A percentile compares a stretch with the other conserved stretches of the same genome.
Evolutionary conservation across 2,329 filamentous ascomycete genomes (phyloP).

Genomic region (Phoma sp.): DNA sequence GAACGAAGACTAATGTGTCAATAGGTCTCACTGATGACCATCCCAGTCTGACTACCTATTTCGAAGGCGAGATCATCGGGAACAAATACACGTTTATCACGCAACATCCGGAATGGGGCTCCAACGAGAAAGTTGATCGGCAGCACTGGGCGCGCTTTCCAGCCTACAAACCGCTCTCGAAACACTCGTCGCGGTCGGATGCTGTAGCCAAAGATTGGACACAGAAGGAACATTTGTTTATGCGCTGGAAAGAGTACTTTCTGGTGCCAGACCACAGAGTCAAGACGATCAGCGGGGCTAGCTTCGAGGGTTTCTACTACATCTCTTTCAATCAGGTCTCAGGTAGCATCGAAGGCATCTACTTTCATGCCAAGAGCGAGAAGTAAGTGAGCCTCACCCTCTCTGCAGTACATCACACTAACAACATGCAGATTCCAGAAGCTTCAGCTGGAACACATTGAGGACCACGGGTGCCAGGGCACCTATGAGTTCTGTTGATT

Average conservation of each 20-base stretch:
- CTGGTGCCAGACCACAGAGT: conserved; percentile 94
- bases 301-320: conserved; percentile 98
- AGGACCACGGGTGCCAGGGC: conserved; percentile 81
- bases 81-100: conserved; percentile 94
- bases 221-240: conserved; percentile 89
- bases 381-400: conserved; percentile 67
- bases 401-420: conserved; percentile 12
- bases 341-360: conserved; percentile 89
- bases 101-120: conserved; percentile 87
- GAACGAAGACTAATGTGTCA: conserved; percentile 22
- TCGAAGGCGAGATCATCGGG: conserved; percentile 97
- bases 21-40: conserved; percentile 92
- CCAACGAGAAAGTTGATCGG: conserved; percentile 87
- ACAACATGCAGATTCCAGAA: conserved; percentile 77
- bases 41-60: conserved; percentile 96
- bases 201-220: conserved; percentile 71
- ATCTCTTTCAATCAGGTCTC: conserved; percentile 96
- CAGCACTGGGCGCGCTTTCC: conserved; percentile 92
- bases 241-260: conserved; percentile 99
- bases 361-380: conserved; percentile 97
- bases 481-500: conserved; percentile 86
- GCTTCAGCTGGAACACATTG: conserved; percentile 86
- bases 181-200: conserved; percentile 64
- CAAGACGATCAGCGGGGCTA: conserved; percentile 87
- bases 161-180: conserved; percentile 79